Evolutionary conservation across 257 asterid genomes (phyloP), one percentile per base, ranked within the genome.

Genomic region (Jacaranda copaia): DNA sequence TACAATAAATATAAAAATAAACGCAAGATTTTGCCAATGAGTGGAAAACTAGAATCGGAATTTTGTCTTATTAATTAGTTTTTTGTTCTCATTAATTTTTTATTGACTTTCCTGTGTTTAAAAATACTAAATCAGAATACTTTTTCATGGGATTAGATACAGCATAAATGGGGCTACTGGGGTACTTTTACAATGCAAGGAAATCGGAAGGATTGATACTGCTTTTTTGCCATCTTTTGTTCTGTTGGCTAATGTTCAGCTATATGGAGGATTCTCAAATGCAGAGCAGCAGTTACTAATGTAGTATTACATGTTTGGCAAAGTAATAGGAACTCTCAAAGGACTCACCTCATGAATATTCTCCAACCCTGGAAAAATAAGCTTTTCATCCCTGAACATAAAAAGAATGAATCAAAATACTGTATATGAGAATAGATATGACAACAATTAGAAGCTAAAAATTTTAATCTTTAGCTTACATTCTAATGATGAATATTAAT

Each of bases 331-430:
- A 60, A 75, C 72, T 55, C 14, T 55, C 14, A 45, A 78, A 75
- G 65, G 72, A 60, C 80, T 76, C 71, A 91, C 98, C 98, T 93
- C 96, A 75, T 89, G 96, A 80, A 83, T 83, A 78, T 85, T 88
- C 79, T 86, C 83, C 16, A 42, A 88, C 77, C 86, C 90, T 48
- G 96, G 95, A 79, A 93, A 87, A 39, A 67, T 68, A 43, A 93
- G 96, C 79, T 86, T 93, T 83, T 91, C 95, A 68, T 89, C 93
- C 98, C 98, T 93, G 61, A 46, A 72, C 48, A 85, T 13, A 40
- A 45, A 64, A 39, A 64, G 36, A 59, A 69, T 18, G 20, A 48
- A 72, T 63, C 51, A 70, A 38, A 57, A 58, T 2, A 20, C 53
- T 15, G 51, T 53, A 38, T 72, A 75, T 19, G 49, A 70, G 56